Base-by-base conservation (phyloP, 345 rosid species). In the Hypericum perforatum region DNA sequence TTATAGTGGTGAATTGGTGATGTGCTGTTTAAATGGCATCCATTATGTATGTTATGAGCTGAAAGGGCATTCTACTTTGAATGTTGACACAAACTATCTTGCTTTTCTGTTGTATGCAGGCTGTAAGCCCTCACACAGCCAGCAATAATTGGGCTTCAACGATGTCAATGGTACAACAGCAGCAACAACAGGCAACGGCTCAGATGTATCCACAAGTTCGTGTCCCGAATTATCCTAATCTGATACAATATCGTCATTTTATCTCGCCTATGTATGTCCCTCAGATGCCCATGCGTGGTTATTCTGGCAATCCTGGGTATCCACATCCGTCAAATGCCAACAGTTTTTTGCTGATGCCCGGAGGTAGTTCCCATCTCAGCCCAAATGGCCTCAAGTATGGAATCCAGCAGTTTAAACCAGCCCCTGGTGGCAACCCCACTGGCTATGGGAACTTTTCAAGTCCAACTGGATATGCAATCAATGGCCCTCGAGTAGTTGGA, bases 181-280 rank as follows among this genome's bases (percentile, higher is more conserved):
- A 85, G 69, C 94, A 77, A n/a, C 96, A 67, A 22, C 79, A 76
- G 29, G 81, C 73, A 51, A 67, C 80, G 67, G 71, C 87, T 43
- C 95, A 86, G 69, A 80, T 86, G 79, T 90, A 84, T 70, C 95
- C 90, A 16, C 97, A 77, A 78, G 86, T 84, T 61, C 97, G 86
- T 40, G 71, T 90, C 57, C 75, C 95, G 48, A 95, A 84, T 66
- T 86, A 52, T 61, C 64, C 86, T 15, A 84, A 78, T 64, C 61
- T 82, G 13, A 77, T 90, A 94, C 91, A 94, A 5, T 86, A 80
- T 62, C 95, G 95, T 11, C 97, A 80, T 70, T 76, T 82, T 45
- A 52, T 86, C 58, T 78, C 95, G 45, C 97, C 91, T 3, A 74
- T 90, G 60, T 90, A 84, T 61, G 77, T 84, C 9, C 94, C 95